Conservation (phyloP, 306 rosid species). For the Glycyrrhiza uralensis region DNA sequence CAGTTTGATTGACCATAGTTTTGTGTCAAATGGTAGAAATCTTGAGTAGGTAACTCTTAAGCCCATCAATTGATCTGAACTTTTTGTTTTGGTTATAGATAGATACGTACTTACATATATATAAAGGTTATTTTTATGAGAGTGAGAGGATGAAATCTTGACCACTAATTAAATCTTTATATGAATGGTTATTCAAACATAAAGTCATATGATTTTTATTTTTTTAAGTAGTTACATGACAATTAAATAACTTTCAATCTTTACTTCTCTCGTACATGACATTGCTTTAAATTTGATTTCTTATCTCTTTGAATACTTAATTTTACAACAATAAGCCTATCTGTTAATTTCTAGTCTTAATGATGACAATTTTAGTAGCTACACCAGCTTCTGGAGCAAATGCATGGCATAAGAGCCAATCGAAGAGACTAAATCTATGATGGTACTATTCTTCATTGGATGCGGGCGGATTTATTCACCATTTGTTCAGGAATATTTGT, state of each 20-base stretch:
- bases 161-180: too few species aligned
- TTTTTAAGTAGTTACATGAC: too few species aligned
- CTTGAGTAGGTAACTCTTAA: neutral
- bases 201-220: too few species aligned
- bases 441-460: neutral
- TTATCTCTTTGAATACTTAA: neutral
- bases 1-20: constrained; percentile 22
- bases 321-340: neutral
- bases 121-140: too few species aligned
- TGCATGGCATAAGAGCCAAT: neutral
- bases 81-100: neutral
- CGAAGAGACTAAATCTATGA: constrained; percentile 18
- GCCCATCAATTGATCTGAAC: neutral
- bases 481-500: neutral
- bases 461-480: neutral
- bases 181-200: too few species aligned
- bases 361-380: neutral
- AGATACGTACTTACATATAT: too few species aligned
- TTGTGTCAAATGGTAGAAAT: constrained; percentile 6
- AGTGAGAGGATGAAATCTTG: too few species aligned
- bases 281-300: neutral
- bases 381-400: neutral
- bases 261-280: too few species aligned
- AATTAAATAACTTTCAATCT: too few species aligned
- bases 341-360: neutral